These are phyloP conservation scores for Trichoderma orchidacearum DNA, from an alignment of 495 filamentous ascomycete genomes.

Conservation along the genomic window DNA sequence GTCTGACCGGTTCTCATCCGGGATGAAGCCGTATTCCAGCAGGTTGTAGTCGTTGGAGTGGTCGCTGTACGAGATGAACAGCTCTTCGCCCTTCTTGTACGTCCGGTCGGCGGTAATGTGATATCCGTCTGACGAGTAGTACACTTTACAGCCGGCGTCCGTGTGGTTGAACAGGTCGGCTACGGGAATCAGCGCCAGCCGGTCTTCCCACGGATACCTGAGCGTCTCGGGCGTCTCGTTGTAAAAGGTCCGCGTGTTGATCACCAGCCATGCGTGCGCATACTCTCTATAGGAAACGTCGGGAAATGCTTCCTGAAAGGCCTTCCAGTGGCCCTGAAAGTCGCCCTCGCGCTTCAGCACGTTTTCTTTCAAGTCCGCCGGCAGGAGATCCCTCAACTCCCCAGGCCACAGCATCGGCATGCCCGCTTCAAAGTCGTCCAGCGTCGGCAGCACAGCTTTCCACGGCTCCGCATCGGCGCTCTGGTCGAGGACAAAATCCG, in stretches of 20 bases:
- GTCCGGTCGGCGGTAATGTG: background rate
- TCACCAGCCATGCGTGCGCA: constrained; percentile 51
- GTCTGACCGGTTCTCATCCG: constrained; percentile 50
- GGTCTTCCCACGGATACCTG: constrained; percentile 34
- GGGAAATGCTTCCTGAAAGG: background rate
- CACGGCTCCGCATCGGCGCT: constrained; percentile 23
- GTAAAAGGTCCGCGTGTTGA: constrained; percentile 59
- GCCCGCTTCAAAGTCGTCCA: constrained; percentile 36
- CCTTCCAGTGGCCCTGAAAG: constrained; percentile 35
- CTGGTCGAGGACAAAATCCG: constrained; percentile 28
- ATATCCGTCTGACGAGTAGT: background rate
- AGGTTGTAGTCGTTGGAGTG: constrained; percentile 75
- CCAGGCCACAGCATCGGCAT: constrained; percentile 52
- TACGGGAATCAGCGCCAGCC: constrained; percentile 55
- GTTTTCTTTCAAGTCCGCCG: constrained; percentile 1
- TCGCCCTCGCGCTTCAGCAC: constrained; percentile 7
- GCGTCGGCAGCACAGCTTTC: constrained; percentile 47
- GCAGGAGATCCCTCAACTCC: constrained; percentile 22
- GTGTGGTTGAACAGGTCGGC: constrained; percentile 61
- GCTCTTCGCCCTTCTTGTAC: constrained; percentile 44
- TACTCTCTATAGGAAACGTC: constrained; percentile 33
- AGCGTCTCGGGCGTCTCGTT: constrained; percentile 11
- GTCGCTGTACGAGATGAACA: constrained; percentile 66
- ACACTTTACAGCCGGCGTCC: constrained; percentile 19
- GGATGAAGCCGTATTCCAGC: constrained; percentile 71